phyloP scores from a whole-genome alignment of 306 rosid genomes.

The Inga oerstediana region DNA sequence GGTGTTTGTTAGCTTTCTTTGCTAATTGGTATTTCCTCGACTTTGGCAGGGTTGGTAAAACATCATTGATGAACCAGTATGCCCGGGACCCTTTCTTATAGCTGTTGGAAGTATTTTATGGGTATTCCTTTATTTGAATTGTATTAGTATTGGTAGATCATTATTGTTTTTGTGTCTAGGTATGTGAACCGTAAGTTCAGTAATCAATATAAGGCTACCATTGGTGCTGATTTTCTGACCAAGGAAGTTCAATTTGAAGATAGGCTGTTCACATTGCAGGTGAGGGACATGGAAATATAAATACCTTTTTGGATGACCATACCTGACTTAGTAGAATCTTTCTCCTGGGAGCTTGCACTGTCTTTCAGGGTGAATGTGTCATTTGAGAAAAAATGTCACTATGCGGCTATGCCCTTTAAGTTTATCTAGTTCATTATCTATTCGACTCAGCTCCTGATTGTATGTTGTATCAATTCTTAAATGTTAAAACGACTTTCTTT shows the following conservation, averaged over 20 bases:
- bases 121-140: slow-evolving; percentile 20
- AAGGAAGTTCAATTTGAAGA: slow-evolving; percentile 99
- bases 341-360: background rate
- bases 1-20: background rate
- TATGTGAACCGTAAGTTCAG: slow-evolving; percentile 98
- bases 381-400: background rate
- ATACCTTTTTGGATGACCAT: background rate
- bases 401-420: background rate
- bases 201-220: slow-evolving; percentile 98
- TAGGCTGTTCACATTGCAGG: slow-evolving; percentile 97
- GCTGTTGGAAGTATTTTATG: background rate
- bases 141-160: background rate
- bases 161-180: slow-evolving; percentile 45
- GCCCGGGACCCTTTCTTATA: slow-evolving; percentile 33
- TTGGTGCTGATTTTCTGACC: slow-evolving; percentile 99
- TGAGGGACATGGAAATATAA: slow-evolving; percentile 34
- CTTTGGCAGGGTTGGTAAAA: slow-evolving; percentile 93
- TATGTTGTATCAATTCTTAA: background rate
- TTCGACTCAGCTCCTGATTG: background rate
- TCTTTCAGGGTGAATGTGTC: background rate
- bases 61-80: slow-evolving; percentile 98
- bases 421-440: background rate
- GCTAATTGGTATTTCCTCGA: background rate
- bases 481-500: background rate
- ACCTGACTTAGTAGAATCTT: background rate